Evolutionary conservation across 2,329 filamentous ascomycete genomes (phyloP).

Genomic region (Botrytis tulipae): DNA sequence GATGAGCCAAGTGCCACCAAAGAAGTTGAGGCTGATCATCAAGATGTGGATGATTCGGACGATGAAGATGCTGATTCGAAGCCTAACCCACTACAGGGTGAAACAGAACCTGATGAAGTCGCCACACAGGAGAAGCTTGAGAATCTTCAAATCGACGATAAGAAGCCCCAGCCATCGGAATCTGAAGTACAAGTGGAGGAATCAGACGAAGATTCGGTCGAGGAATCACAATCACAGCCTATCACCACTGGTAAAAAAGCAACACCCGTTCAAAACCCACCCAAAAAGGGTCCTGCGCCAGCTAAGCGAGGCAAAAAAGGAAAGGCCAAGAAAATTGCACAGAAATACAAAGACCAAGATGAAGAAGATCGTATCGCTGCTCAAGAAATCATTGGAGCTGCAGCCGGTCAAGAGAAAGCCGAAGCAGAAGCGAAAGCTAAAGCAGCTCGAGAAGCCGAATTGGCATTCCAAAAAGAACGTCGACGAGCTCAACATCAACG

Average conservation of each 20-base stretch:
- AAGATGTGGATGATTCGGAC: conserved; percentile 31
- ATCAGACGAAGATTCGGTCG: conserved; percentile 26
- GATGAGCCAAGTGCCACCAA: conserved; percentile 27
- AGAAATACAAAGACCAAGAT: conserved; percentile 91
- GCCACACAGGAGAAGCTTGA: conserved; percentile 29
- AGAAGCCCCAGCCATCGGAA: conserved; percentile 24
- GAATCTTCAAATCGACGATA: conserved; percentile 23
- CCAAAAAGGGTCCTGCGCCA: conserved; percentile 46
- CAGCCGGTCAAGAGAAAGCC: conserved; percentile 62
- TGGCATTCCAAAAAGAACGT: conserved; percentile 69
- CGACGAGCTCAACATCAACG: conserved; percentile 77
- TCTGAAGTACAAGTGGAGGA: conserved; percentile 28
- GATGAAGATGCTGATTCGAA: conserved; percentile 34
- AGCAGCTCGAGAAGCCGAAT: conserved; percentile 67
- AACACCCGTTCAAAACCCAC: conserved; percentile 34
- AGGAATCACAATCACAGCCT: conserved; percentile 25
- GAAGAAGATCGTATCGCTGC: conserved; percentile 86
- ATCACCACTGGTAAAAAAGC: conserved; percentile 29
- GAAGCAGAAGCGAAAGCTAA: conserved; percentile 68
- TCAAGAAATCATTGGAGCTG: conserved; percentile 81
- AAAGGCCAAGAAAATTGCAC: conserved; percentile 83
- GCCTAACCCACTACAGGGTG: conserved; percentile 31
- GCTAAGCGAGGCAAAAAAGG: conserved; percentile 71
- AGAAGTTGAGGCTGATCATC: conserved; percentile 24
- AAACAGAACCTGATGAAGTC: conserved; percentile 31